These are phyloP conservation scores for Cynanchum wilfordii DNA, from an alignment of 257 asterid genomes.

Conservation along the genomic window DNA sequence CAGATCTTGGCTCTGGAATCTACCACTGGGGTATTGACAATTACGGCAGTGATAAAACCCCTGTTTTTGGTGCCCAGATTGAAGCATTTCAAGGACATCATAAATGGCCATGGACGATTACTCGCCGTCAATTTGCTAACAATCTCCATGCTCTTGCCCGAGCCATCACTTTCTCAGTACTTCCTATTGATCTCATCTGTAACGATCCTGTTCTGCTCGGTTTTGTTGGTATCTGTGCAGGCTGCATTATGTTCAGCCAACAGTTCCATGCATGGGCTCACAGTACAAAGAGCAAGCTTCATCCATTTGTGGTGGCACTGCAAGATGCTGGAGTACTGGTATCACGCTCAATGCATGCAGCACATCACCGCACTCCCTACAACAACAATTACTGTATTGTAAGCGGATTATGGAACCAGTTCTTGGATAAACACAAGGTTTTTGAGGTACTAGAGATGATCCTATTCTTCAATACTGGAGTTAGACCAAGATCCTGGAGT, in stretches of 20 bases:
- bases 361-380: slow-evolving; percentile 78
- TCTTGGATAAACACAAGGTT: slow-evolving; percentile 40
- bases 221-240: slow-evolving; percentile 53
- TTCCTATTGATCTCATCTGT: slow-evolving; percentile 38
- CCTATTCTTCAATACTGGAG: slow-evolving; percentile 57
- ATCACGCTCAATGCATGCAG: slow-evolving; percentile 56
- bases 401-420: slow-evolving; percentile 67
- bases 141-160: slow-evolving; percentile 55
- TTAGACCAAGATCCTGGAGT: slow-evolving; percentile 67
- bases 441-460: slow-evolving; percentile 67
- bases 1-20: slow-evolving; percentile 75
- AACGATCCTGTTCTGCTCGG: slow-evolving; percentile 40
- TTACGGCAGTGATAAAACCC: slow-evolving; percentile 63
- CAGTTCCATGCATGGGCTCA: slow-evolving; percentile 91
- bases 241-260: slow-evolving; percentile 78
- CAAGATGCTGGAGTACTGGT: slow-evolving; percentile 72
- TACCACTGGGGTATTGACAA: slow-evolving; percentile 96
- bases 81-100: slow-evolving; percentile 91
- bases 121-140: slow-evolving; percentile 75
- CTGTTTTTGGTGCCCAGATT: slow-evolving; percentile 59
- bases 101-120: slow-evolving; percentile 79
- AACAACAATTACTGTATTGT: slow-evolving; percentile 81
- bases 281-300: slow-evolving; percentile 59
- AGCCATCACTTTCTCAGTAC: slow-evolving; percentile 44
- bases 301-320: slow-evolving; percentile 53